phyloP scores from a whole-genome alignment of 345 rosid species.

The Boechera divaricarpa region DNA sequence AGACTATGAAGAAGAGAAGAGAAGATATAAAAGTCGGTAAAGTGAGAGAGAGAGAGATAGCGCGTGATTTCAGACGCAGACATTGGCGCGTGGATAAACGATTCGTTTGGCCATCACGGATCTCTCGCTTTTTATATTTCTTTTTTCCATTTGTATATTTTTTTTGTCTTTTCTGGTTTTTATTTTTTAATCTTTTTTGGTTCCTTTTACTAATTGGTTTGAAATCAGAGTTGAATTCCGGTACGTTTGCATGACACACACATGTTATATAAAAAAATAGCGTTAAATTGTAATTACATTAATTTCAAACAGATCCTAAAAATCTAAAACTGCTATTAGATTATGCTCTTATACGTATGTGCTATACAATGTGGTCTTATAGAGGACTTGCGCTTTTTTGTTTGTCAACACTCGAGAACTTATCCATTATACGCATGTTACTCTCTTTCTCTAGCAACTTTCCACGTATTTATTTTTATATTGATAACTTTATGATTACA shows the following conservation, averaged over 20 bases:
- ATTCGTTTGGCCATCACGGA: constrained; percentile 58
- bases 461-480: no score
- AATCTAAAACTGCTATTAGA: no score
- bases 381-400: no score
- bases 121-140: constrained; percentile 30
- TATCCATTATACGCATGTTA: no score
- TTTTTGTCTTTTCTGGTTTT: neutral
- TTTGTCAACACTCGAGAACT: no score
- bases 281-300: no score
- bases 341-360: no score
- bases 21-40: constrained; percentile 36
- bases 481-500: no score
- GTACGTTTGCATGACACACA: constrained; percentile 3
- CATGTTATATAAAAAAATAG: neutral
- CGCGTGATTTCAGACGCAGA: constrained; percentile 40
- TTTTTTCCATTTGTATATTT: neutral
- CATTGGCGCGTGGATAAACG: constrained; percentile 52
- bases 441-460: no score
- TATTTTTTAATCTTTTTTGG: no score
- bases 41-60: constrained; percentile 14
- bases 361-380: no score
- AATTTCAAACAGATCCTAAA: no score
- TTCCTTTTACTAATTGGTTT: constrained; percentile 6
- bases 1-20: constrained; percentile 46
- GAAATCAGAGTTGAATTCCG: constrained; percentile 33